Base-by-base conservation (phyloP, 768 basidiomycete genomes). In the Tephrocybe rancida region DNA sequence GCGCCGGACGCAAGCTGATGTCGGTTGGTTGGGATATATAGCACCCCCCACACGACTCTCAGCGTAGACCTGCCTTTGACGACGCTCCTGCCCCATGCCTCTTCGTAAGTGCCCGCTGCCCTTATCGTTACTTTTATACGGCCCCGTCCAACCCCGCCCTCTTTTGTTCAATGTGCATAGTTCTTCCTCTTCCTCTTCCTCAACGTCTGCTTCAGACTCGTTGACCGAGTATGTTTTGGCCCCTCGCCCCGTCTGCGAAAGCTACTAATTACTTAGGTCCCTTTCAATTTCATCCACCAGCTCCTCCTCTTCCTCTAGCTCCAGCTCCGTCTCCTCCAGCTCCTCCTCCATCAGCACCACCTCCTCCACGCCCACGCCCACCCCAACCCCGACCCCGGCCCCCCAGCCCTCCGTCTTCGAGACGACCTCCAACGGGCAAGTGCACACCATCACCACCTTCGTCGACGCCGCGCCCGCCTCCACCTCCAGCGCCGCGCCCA, bases 361-460 rank as follows among this genome's bases (percentile, higher is more conserved):
- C 16, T 47, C 19, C n/a, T 2, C 45, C 25, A 45, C 57, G n/a
- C 61, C 56, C 13, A 38, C 64, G 2, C 50, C 57, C 2, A 54
- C 48, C 16, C 39, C 60, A 16, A 41, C 59, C 45, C 30, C 61
- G 34, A 44, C 57, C 5, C 44, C 57, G 18, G 45, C 63, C 4
- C 44, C 65, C 3, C 35, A 37, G 35, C 25, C 58, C 24, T 60
- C 48, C 21, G 44, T 59, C 19, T 63, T 52, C 30, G 63, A 56
- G 45, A 54, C 67, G 5, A 66, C 71, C 3, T 44, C 65, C 10
- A 52, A 71, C 34, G 68, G 67, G 3, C 65, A 65, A 5, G 61
- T 71, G n/a, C 63, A 70, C 34, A 66, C 76, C 25, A 62, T 68
- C 27, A 67, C 68, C 11, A 52, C 65, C 5, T 48, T 64, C 44